Conservation (phyloP, 768 basidiomycete genomes). For the Mycena floridula region DNA sequence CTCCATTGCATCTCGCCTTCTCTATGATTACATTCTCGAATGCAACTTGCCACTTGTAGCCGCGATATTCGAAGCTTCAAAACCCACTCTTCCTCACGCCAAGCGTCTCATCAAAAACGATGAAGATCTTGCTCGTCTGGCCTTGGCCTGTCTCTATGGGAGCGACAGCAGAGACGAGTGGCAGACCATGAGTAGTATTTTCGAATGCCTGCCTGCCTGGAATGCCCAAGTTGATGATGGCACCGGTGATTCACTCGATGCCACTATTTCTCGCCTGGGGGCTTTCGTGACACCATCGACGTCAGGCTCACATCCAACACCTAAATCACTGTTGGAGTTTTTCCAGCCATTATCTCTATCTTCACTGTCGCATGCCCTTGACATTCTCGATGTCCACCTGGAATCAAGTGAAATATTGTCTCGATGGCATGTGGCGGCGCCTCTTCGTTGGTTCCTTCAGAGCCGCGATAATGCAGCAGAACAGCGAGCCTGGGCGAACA, state of each 20-base stretch:
- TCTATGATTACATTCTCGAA: conserved; percentile 68
- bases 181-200: conserved; percentile 84
- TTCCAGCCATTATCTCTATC: conserved; percentile 73
- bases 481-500: conserved; percentile 81
- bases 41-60: conserved; percentile 64
- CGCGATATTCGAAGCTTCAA: conserved; percentile 84
- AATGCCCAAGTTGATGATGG: conserved; percentile 50
- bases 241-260: conserved; percentile 72
- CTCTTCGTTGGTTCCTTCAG: conserved; percentile 87
- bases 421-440: conserved; percentile 79
- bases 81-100: conserved; percentile 69
- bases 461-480: conserved; percentile 57
- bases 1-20: conserved; percentile 51
- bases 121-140: conserved; percentile 78
- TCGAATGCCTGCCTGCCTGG: conserved; percentile 97
- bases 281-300: conserved; percentile 75
- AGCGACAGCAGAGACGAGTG: conserved; percentile 66
- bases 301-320: conserved; percentile 42
- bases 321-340: conserved; percentile 73
- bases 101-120: conserved; percentile 78
- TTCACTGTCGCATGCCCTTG: conserved; percentile 76
- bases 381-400: conserved; percentile 90
- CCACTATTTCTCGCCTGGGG: conserved; percentile 75
- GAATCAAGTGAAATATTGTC: conserved; percentile 90
- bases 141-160: conserved; percentile 86